Base-by-base conservation (phyloP, 192 early-diverging fungal species). In the Coemansia sp. region DNA sequence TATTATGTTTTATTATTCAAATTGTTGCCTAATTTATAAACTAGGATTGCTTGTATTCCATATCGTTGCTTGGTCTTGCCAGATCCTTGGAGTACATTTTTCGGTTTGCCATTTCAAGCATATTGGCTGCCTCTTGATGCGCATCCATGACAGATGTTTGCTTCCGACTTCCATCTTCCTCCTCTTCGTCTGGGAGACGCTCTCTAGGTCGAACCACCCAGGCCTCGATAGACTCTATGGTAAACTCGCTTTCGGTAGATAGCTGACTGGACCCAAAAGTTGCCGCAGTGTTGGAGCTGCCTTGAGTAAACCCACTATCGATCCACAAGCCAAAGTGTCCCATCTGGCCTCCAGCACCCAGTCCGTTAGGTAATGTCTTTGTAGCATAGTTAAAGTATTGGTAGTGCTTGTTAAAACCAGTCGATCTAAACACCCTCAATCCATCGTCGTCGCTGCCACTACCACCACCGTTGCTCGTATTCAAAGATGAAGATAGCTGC, bases 321-420 rank as follows among this genome's bases (percentile, higher is more conserved):
- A 90, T 60, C 86, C 86, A 90, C 24, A 90, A 40, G 3, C 85
- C 86, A 62, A 78, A 83, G 55, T 88, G 85, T 4, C 79, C 82
- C 45, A 87, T 51, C 47, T 90, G 88, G 8, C 88, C 88, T 24
- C 88, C 88, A 55, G 87, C 78, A 3, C 85, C 88, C 24, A 87
- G 61, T 0, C 82, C 88, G 58, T 90, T 90, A 0, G 85, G 80
- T 38, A 90, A 58, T 6, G 81, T 86, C 67, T 90, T 81, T 23
- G 77, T 85, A 0, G 81, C 86, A 38, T 78, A 86, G 51, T 86
- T 85, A 22, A 90, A 48, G 54, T 90, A 90, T 44, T 87, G 86
- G 48, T 80, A 90, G 56, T 90, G 77, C 36, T 67, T 50, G 63
- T 90, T 90, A 37, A 71, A 71, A 13, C 80, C 64, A 3, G 56